Evolutionary conservation across 345 rosid species (phyloP).

Genomic region (Clausena lansium): DNA sequence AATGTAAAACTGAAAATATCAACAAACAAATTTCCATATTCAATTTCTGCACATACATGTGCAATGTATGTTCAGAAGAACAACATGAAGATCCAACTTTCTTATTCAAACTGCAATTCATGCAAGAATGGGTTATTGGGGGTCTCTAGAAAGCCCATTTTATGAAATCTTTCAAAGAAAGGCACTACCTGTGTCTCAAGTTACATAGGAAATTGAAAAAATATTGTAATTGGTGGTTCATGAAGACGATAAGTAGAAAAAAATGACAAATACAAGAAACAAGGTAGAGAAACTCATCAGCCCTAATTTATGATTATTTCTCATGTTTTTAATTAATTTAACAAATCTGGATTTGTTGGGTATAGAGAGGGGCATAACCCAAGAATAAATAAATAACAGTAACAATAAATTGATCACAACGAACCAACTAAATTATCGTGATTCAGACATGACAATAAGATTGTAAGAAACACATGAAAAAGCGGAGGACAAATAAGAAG

Average conservation of each 20-base stretch:
- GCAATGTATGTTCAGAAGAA: background rate
- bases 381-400: too few relatives aligned
- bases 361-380: background rate
- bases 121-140: too few relatives aligned
- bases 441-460: background rate
- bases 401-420: background rate
- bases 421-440: background rate
- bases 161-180: background rate
- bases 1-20: background rate
- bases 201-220: background rate
- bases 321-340: background rate
- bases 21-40: background rate
- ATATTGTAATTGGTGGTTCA: background rate
- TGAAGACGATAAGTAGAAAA: background rate
- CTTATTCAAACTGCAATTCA: background rate
- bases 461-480: background rate
- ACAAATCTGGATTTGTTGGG: background rate
- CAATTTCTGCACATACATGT: background rate
- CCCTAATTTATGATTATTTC: background rate
- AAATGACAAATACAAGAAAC: background rate
- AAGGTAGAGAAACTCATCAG: background rate
- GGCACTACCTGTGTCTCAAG: background rate
- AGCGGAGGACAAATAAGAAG: background rate
- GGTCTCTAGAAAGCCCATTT: too few relatives aligned
- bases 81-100: background rate